These are phyloP conservation scores for Penicillium soppii DNA, from an alignment of 495 filamentous ascomycete species.

Conservation along the genomic window DNA sequence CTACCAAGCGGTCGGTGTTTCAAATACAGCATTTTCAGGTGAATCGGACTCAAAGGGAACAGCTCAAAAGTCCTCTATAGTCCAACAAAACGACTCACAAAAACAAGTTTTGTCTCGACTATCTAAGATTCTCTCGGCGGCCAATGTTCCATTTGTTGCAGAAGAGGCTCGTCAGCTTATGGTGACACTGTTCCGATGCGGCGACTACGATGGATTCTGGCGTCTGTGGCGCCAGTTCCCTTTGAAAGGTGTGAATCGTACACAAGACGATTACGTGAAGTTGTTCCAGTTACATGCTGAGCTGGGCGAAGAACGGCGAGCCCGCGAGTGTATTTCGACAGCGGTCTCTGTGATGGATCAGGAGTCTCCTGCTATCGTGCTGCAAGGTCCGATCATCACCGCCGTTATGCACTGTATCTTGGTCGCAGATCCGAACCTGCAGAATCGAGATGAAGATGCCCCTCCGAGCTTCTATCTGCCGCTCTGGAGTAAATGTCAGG, in stretches of 20 bases:
- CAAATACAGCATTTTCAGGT: neutral
- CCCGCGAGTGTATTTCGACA: conserved; percentile 48
- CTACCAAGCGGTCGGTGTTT: conserved; percentile 29
- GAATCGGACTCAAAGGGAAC: neutral
- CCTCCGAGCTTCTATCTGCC: conserved; percentile 19
- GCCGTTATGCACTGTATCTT: conserved; percentile 50
- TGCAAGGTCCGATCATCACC: conserved; percentile 40
- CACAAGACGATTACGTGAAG: conserved; percentile 53
- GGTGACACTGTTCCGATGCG: conserved; percentile 35
- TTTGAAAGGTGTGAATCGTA: conserved; percentile 48
- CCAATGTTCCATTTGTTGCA: conserved; percentile 46
- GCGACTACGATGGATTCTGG: conserved; percentile 59
- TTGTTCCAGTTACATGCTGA: conserved; percentile 54
- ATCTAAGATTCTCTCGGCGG: conserved; percentile 32
- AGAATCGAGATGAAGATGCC: conserved; percentile 20
- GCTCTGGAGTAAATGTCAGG: conserved; percentile 35
- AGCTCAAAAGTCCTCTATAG: neutral
- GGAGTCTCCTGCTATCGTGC: conserved; percentile 53
- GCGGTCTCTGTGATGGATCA: conserved; percentile 56
- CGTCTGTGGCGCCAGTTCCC: conserved; percentile 58
- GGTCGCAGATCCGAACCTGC: conserved; percentile 50
- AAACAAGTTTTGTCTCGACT: conserved; percentile 16
- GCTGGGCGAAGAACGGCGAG: conserved; percentile 42
- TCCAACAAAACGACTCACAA: conserved; percentile 13
- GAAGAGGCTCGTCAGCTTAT: conserved; percentile 49